These are phyloP conservation scores for Cucumis melo DNA, from an alignment of 306 rosid species.

Conservation along the genomic window DNA sequence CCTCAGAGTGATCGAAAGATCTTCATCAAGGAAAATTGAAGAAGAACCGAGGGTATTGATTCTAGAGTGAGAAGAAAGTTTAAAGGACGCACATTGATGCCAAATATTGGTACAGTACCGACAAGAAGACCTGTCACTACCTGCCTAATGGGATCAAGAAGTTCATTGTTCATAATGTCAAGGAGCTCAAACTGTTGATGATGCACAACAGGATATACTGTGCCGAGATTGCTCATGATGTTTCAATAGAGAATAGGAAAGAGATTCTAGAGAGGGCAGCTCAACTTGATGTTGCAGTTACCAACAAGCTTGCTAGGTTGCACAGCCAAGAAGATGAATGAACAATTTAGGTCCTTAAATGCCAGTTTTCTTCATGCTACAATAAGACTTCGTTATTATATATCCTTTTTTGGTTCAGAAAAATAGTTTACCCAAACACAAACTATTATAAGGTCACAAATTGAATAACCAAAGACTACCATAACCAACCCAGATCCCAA, in stretches of 20 bases:
- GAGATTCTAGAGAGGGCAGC: slow-evolving; percentile 51
- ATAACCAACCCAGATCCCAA: too few species aligned
- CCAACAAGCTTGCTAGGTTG: slow-evolving; percentile 46
- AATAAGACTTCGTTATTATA: slow-evolving; percentile 8
- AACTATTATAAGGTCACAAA: too few species aligned
- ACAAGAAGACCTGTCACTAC: slow-evolving; percentile 48
- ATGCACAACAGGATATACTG: slow-evolving; percentile 58
- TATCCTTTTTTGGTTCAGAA: background rate
- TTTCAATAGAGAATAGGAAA: slow-evolving; percentile 40
- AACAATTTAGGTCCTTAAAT: background rate
- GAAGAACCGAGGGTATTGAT: slow-evolving; percentile 60
- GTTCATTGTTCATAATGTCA: slow-evolving; percentile 41
- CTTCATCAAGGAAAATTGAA: slow-evolving; percentile 46
- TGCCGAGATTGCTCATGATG: slow-evolving; percentile 45
- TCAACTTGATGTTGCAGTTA: slow-evolving; percentile 51
- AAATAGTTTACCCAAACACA: too few species aligned
- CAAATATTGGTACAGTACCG: slow-evolving; percentile 46
- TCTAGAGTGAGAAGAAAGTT: slow-evolving; percentile 51
- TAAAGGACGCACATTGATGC: slow-evolving; percentile 48
- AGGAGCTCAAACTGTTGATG: slow-evolving; percentile 36
- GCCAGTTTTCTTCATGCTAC: background rate
- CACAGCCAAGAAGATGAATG: slow-evolving; percentile 60
- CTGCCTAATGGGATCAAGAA: slow-evolving; percentile 55
- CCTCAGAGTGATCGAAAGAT: slow-evolving; percentile 73
- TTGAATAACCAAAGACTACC: too few species aligned